These are phyloP conservation scores for Hysterangium stoloniferum DNA, from an alignment of 768 basidiomycete species.

Conservation along the genomic window DNA sequence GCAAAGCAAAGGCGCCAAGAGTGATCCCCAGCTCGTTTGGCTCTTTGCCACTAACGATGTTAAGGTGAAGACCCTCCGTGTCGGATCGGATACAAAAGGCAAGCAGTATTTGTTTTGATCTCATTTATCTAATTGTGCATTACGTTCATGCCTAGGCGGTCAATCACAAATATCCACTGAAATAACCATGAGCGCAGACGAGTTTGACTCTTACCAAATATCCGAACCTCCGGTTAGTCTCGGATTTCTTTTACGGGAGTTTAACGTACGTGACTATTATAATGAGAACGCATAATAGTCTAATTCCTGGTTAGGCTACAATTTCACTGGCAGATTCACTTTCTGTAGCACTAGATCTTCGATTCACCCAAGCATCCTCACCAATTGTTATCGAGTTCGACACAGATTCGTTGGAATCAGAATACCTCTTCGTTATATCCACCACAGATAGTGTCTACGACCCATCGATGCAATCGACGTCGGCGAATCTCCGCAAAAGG, in stretches of 20 bases:
- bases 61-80: constrained; percentile 58
- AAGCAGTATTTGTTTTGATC: not conserved
- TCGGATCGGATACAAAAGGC: constrained; percentile 61
- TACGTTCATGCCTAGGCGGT: constrained; percentile 35
- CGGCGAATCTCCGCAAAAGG: constrained; percentile 7
- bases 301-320: constrained; percentile 50
- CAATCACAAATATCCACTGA: constrained; percentile 65
- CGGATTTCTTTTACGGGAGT: constrained; percentile 77
- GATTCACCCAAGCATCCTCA: constrained; percentile 65
- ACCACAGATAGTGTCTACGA: constrained; percentile 41
- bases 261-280: constrained; percentile 45
- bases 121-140: not conserved
- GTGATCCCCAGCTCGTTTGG: constrained; percentile 78
- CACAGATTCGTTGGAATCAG: constrained; percentile 42
- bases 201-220: constrained; percentile 74
- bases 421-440: constrained; percentile 70
- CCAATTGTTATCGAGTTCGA: constrained; percentile 77
- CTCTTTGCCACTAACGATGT: constrained; percentile 65
- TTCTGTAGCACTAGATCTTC: constrained; percentile 54
- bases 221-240: constrained; percentile 55
- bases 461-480: not conserved
- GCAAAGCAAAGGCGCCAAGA: constrained; percentile 48
- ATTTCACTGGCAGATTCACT: constrained; percentile 72
- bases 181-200: constrained; percentile 65
- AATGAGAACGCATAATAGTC: not conserved